Evolutionary conservation across 2,329 filamentous ascomycete genomes (phyloP).

Genomic region (Penicillium thymicola): DNA sequence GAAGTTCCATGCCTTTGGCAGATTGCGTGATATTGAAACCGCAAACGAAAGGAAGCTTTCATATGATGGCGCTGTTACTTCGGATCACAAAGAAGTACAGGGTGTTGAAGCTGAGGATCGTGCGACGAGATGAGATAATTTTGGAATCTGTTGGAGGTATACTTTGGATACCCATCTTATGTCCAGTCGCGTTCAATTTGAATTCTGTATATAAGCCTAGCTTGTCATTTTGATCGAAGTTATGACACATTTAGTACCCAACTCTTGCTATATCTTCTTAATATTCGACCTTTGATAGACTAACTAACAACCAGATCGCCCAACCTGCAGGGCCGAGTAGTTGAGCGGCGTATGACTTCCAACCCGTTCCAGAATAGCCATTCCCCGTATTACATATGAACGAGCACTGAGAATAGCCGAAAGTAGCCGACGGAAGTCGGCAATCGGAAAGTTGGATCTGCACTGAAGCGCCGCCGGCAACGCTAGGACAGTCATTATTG

Average conservation of each 20-base stretch:
- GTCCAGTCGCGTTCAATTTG: background rate
- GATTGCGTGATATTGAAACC: background rate
- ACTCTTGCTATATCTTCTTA: background rate
- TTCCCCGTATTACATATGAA: background rate
- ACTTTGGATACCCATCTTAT: background rate
- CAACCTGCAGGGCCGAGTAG: background rate
- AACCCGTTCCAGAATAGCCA: background rate
- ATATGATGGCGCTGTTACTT: background rate
- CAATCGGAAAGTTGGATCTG: background rate
- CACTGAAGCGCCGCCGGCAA: background rate
- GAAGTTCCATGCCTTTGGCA: background rate
- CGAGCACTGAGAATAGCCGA: background rate
- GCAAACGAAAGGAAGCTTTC: background rate
- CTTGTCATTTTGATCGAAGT: background rate
- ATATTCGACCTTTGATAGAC: background rate
- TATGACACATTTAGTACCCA: background rate
- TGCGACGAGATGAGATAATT: background rate
- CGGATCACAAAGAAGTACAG: background rate
- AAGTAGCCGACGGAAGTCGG: background rate
- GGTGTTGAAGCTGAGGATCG: background rate
- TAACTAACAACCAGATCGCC: background rate
- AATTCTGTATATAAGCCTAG: background rate
- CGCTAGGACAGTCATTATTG: background rate
- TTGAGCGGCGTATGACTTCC: background rate
- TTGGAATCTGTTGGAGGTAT: background rate